Percentiles rank a stretch among this genome's conserved stretches.
Conservation (phyloP, 2,329 filamentous ascomycete genomes). For the Dactylonectria estremocensis region DNA sequence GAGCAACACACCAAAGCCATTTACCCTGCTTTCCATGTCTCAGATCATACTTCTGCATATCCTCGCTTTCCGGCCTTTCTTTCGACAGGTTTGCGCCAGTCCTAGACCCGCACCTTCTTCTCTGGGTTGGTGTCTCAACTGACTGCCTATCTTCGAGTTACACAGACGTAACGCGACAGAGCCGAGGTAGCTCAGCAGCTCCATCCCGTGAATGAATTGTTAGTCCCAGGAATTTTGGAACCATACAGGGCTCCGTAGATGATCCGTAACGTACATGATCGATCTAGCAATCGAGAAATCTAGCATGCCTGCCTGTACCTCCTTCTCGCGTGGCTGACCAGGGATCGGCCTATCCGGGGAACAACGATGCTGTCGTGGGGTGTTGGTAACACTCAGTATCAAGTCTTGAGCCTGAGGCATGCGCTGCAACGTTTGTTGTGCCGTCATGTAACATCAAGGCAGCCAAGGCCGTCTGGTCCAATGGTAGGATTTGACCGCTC, state of each 20-base stretch:
- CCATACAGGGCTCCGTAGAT: background rate
- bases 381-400: conserved; percentile 1
- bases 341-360: conserved; percentile 4
- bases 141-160: background rate
- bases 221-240: background rate
- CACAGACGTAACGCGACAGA: conserved; percentile 4
- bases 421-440: conserved; percentile 6
- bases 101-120: background rate
- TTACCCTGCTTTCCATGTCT: background rate
- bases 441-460: background rate
- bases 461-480: background rate
- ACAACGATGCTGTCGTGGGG: background rate
- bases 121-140: background rate
- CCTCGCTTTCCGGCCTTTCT: background rate
- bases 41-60: conserved; percentile 2
- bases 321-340: conserved; percentile 25
- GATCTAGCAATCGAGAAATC: conserved; percentile 17
- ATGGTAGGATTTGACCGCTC: background rate
- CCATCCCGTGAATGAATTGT: background rate
- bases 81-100: background rate
- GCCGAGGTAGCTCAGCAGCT: conserved; percentile 9
- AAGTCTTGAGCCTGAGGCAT: conserved; percentile 6
- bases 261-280: conserved; percentile 16
- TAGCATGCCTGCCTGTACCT: conserved; percentile 15
- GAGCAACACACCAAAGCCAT: background rate